A percentile compares a stretch with the other conserved stretches of the same genome.
Conservation (phyloP, 768 basidiomycete species). For the Lactarius vividus region DNA sequence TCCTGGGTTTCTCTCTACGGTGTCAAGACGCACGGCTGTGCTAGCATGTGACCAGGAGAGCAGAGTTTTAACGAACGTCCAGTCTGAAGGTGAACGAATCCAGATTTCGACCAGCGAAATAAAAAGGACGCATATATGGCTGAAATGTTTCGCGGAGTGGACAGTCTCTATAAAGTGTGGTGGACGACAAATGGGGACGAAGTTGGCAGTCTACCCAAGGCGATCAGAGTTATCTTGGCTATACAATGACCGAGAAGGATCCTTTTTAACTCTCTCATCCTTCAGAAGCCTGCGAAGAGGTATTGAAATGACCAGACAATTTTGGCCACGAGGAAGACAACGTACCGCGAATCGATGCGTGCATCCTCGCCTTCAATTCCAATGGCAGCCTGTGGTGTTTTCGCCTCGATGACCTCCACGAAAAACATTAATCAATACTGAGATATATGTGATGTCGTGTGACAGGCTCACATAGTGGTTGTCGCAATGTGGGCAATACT, state of each 20-base stretch:
- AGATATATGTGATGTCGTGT: no score
- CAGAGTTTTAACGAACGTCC: no score
- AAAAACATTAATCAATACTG: neutral
- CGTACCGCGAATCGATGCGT: constrained; percentile 80
- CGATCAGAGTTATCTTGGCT: constrained; percentile 46
- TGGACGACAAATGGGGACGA: no score
- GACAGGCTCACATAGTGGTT: constrained; percentile 85
- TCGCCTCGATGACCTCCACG: constrained; percentile 86
- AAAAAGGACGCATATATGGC: no score
- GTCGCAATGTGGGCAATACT: constrained; percentile 97
- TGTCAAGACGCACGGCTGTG: no score
- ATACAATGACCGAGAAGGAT: constrained; percentile 50
- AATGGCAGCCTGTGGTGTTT: constrained; percentile 81
- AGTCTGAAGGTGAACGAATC: no score
- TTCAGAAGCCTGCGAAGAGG: constrained; percentile 68
- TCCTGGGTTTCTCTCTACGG: no score
- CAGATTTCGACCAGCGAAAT: no score
- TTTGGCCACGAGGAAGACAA: constrained; percentile 1
- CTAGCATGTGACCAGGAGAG: no score
- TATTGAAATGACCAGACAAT: constrained; percentile 5
- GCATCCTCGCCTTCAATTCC: constrained; percentile 92
- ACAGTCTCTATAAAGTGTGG: neutral
- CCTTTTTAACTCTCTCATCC: constrained; percentile 72
- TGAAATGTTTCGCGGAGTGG: neutral
- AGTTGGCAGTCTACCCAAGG: constrained; percentile 33